phyloP scores from a whole-genome alignment of 495 filamentous ascomycete genomes.

The Talaromyces stipitatus region DNA sequence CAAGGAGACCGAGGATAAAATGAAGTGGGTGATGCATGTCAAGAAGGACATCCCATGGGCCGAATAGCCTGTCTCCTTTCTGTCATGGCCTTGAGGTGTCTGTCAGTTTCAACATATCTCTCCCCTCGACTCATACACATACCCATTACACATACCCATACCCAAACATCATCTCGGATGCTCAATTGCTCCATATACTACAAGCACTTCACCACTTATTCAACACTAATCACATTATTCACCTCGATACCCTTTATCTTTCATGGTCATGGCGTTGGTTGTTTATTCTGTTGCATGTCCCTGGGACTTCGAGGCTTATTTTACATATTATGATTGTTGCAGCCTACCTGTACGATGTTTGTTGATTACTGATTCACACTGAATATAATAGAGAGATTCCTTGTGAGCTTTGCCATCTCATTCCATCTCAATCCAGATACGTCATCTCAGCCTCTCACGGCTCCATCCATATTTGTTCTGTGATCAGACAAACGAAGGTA shows the following conservation, averaged over 20 bases:
- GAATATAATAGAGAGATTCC: too few relatives aligned
- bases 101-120: neutral
- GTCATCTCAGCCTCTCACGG: neutral
- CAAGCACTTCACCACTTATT: neutral
- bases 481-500: too few relatives aligned
- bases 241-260: conserved; percentile 2
- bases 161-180: too few relatives aligned
- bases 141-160: too few relatives aligned
- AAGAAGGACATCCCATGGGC: conserved; percentile 48
- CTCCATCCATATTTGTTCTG: too few relatives aligned
- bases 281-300: neutral
- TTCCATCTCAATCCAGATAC: neutral
- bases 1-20: conserved; percentile 53
- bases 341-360: too few relatives aligned
- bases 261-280: neutral
- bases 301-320: neutral
- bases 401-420: too few relatives aligned
- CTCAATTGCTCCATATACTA: too few relatives aligned
- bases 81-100: neutral
- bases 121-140: neutral
- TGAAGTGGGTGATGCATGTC: conserved; percentile 62
- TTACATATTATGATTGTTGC: too few relatives aligned
- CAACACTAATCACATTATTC: neutral
- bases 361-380: too few relatives aligned
- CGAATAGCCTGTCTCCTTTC: conserved; percentile 20